Base-by-base conservation (phyloP, 441 rosid genomes). In the Adansonia madagascariensis region DNA sequence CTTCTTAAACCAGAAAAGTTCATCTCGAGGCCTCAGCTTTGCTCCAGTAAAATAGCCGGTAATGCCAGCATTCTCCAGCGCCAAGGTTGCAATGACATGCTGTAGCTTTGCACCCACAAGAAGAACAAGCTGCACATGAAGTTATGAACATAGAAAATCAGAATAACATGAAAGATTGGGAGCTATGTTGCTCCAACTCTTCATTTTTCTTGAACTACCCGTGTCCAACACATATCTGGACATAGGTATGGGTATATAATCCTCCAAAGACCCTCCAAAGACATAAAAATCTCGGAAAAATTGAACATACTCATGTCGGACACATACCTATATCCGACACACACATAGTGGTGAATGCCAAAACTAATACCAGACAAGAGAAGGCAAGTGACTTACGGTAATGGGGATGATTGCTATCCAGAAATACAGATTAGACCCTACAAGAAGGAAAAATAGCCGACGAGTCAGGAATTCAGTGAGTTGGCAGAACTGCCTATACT, bases 381-480 rank as follows among this genome's bases (percentile, higher is more conserved):
- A 27, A 73, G 74, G 55, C 47, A 49, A 67, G 53, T 46, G 59
- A 87, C 96, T 90, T 82, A 94, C 97, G 1, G 91, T 83, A 71
- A 91, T 71, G 49, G 98, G 98, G 80, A 94, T 89, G 82, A 90
- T 89, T 59, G 98, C 97, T 82, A 94, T 92, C 98, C 98, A 94
- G 83, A 94, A 94, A 85, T 94, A 94, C 47, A 94, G 98, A 85
- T 94, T 94, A 67, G 97, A 94, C 27, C 98, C 98, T 94, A 92
- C 70, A 80, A 57, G 39, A 81, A 49, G 39, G 41, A 41, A 69
- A 80, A 11, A 22, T 62, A 73, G 67, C 20, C 49, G 71, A 78
- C 41, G 24, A 66, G 72, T 49, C 55, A 63, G 10, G 15, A 66
- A 68, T 65, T 10, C 7, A 46, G 17, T 52, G 77, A 82, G 69